Conservation (phyloP, 2,329 filamentous ascomycete genomes). For the Alternaria sp. region DNA sequence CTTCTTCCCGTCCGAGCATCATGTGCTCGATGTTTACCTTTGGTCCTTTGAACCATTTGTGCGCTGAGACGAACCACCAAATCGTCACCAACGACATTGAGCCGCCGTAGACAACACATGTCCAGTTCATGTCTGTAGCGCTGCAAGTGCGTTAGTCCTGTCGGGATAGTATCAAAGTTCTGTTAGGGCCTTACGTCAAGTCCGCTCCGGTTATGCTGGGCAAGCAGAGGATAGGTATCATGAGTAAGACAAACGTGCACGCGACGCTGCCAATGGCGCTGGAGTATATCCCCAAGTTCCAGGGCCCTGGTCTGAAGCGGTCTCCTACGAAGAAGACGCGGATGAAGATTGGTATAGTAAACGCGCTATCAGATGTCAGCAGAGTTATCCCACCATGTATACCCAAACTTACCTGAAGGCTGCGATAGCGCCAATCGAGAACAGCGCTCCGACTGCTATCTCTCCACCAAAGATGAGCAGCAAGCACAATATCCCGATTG, state of each 20-base stretch:
- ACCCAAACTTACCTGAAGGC: conserved; percentile 62
- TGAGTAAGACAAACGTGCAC: conserved; percentile 68
- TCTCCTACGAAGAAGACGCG: conserved; percentile 68
- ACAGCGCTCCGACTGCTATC: conserved; percentile 71
- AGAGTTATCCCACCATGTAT: neutral
- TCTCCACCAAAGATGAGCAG: conserved; percentile 71
- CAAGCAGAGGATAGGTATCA: conserved; percentile 74
- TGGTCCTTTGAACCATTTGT: conserved; percentile 75
- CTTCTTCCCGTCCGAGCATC: conserved; percentile 55
- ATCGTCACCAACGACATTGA: conserved; percentile 67
- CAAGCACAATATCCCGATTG: conserved; percentile 66
- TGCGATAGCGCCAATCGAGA: conserved; percentile 73
- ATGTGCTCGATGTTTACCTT: conserved; percentile 71
- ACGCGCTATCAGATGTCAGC: conserved; percentile 46
- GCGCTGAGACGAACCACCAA: conserved; percentile 71
- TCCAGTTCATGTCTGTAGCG: conserved; percentile 71
- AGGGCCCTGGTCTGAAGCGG: conserved; percentile 71
- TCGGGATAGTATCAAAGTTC: neutral
- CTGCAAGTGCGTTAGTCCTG: conserved; percentile 39
- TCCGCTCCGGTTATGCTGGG: conserved; percentile 66
- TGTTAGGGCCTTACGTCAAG: conserved; percentile 55
- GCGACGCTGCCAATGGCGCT: conserved; percentile 66
- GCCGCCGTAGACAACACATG: conserved; percentile 70
- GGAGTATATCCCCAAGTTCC: conserved; percentile 70
- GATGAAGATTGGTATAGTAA: conserved; percentile 67